Percentiles rank a stretch among this genome's conserved stretches.
Evolutionary conservation across 2,329 filamentous ascomycete genomes (phyloP).

Genomic region (Penicillium sp.): DNA sequence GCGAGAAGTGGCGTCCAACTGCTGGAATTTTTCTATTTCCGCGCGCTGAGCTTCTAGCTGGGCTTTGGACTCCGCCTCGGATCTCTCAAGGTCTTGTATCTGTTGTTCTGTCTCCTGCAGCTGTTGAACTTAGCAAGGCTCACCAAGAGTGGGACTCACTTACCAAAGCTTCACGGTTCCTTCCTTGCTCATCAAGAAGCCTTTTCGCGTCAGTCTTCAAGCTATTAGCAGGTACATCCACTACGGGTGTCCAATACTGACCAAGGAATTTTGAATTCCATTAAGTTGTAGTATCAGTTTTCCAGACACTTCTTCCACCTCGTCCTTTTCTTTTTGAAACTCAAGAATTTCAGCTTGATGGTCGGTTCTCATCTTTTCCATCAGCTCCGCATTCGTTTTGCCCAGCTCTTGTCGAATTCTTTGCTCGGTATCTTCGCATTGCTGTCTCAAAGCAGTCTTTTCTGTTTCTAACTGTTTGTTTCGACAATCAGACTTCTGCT

Average conservation of each 20-base stretch:
- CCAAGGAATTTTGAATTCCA: slow-evolving; percentile 23
- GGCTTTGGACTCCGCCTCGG: slow-evolving; percentile 10
- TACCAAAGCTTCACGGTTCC: slow-evolving; percentile 21
- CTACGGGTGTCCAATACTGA: slow-evolving; percentile 11
- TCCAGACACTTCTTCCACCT: slow-evolving; percentile 18
- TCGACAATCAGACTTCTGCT: slow-evolving; percentile 18
- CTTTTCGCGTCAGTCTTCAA: slow-evolving; percentile 20
- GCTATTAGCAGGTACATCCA: slow-evolving; percentile 10
- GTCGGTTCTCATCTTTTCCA: slow-evolving; percentile 23
- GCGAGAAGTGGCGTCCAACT: slow-evolving; percentile 17
- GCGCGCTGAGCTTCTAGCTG: slow-evolving; percentile 13
- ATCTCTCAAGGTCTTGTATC: slow-evolving; percentile 18
- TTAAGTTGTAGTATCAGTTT: slow-evolving; percentile 22
- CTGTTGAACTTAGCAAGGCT: slow-evolving; percentile 22
- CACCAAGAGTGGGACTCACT: neutral
- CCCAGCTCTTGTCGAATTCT: slow-evolving; percentile 32
- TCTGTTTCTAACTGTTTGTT: slow-evolving; percentile 22
- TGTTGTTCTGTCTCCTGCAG: slow-evolving; percentile 17
- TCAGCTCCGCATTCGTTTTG: slow-evolving; percentile 29
- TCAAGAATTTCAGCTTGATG: neutral
- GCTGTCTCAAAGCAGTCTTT: slow-evolving; percentile 19
- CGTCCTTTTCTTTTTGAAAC: slow-evolving; percentile 27
- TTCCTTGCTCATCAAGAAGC: slow-evolving; percentile 8
- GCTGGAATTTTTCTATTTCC: slow-evolving; percentile 23
- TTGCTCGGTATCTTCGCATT: slow-evolving; percentile 21